A percentile compares a stretch with the other conserved stretches of the same genome.
These are phyloP conservation scores for Debaryomyces castellii DNA, from an alignment of 805 yeast species.

Conservation along the genomic window DNA sequence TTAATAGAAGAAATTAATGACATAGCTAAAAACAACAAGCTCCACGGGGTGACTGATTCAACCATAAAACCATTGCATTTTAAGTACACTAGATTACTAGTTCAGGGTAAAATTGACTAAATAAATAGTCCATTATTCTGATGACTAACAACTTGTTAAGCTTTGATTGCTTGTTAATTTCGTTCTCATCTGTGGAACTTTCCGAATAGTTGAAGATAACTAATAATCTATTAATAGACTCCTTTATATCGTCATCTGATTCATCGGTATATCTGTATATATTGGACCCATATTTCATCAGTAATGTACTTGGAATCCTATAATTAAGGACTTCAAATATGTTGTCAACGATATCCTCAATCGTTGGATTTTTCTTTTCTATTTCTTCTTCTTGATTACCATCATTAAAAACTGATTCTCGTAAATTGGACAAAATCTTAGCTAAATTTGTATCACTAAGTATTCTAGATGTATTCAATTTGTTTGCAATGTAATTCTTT, in stretches of 20 bases:
- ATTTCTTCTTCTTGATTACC: neutral
- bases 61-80: too few relatives aligned
- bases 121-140: conserved; percentile 20
- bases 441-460: conserved; percentile 4
- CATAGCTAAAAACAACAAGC: too few relatives aligned
- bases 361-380: neutral
- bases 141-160: conserved; percentile 22
- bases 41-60: too few relatives aligned
- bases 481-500: neutral
- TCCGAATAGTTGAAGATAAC: conserved; percentile 14
- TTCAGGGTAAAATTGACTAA: conserved; percentile 24
- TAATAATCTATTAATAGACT: conserved; percentile 13
- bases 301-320: neutral
- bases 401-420: conserved; percentile 5
- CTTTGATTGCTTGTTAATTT: conserved; percentile 8
- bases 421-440: conserved; percentile 3
- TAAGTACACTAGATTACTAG: conserved; percentile 5
- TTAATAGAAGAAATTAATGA: too few relatives aligned
- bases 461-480: neutral
- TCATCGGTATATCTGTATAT: conserved; percentile 12
- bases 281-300: neutral
- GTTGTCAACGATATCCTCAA: conserved; percentile 14
- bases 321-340: conserved; percentile 9
- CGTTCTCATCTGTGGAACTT: neutral
- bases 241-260: conserved; percentile 13